Evolutionary conservation across 1,139 yeast genomes (phyloP), one percentile per base, ranked within the genome.

Genomic region (Scheffersomyces titani): DNA sequence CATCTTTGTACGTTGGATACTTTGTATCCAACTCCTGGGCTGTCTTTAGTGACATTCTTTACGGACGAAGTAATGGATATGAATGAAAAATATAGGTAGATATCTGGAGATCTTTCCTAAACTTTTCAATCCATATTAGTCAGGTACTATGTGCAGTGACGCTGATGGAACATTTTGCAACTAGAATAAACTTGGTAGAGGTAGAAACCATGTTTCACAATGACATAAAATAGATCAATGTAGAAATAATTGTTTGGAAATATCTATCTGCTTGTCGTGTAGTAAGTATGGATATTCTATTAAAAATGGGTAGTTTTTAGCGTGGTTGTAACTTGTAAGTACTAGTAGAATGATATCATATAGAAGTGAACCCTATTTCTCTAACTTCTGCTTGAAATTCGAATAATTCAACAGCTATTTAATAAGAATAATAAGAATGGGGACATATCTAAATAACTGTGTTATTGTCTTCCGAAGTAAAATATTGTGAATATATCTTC

Each of bases 1-100:
- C 75, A 7, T 76, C 74, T 22, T 71, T 69, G 57, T 73, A 70
- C 2, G 74, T 68, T 3, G 82, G 79, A 62, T 62, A 82, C 61
- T 71, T 57, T 1, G 53, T 30, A 60, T 84, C 88, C 51, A 75
- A 66, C 7, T 60, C 59, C 44, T 58, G 54, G 45, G 74, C 75
- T 50, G 61, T 53, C 24, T 65, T 63, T 16, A 64, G 55, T 11
- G 65, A 52, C 67, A 63, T 62, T 19, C 11, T 30, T 5, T 4
- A 3, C 40, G 2, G 11, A 30, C 40, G 40, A 11, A 9, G 40
- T 30, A 6, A 11, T 30, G 13, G 40, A 30, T 5, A 6, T 30
- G 40, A 30, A 30, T 30, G 40, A 30, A 30, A 30, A 30, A 16
- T 7, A 30, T 2, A 11, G 16, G 4, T 7, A 30, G 40, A 30